Percentiles rank a stretch among this genome's conserved stretches.
These are phyloP conservation scores for Capsicum rhomboideum DNA, from an alignment of 257 asterid genomes.

Conservation along the genomic window DNA sequence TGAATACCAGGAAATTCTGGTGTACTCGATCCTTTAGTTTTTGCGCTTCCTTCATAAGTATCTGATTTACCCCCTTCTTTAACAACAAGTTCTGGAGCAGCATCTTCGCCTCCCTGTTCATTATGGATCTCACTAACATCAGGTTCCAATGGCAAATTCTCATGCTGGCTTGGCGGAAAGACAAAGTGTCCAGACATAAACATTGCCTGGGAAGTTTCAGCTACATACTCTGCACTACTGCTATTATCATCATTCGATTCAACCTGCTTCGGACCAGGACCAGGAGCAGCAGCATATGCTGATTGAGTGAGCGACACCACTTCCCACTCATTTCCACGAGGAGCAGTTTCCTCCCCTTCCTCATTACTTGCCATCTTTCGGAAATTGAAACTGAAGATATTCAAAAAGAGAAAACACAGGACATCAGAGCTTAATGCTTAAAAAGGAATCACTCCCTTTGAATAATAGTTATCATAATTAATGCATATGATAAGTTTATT, in stretches of 20 bases:
- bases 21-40: constrained; percentile 12
- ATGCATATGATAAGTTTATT: neutral
- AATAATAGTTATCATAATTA: neutral
- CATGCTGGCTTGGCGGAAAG: constrained; percentile 76
- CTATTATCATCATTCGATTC: constrained; percentile 25
- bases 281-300: constrained; percentile 73
- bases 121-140: constrained; percentile 18
- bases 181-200: constrained; percentile 70
- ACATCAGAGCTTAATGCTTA: neutral
- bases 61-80: constrained; percentile 20
- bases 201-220: constrained; percentile 54
- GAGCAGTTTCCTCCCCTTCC: constrained; percentile 34
- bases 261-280: constrained; percentile 38
- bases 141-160: constrained; percentile 49
- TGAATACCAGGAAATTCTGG: constrained; percentile 30
- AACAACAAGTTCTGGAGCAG: constrained; percentile 12
- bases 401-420: neutral
- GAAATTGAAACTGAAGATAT: neutral
- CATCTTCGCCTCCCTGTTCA: constrained; percentile 29
- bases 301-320: constrained; percentile 82
- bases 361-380: constrained; percentile 49
- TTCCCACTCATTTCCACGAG: constrained; percentile 89
- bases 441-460: neutral
- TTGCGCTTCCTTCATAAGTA: constrained; percentile 21
- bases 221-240: constrained; percentile 22